These are phyloP conservation scores for Colletotrichum ledebouriae DNA, from an alignment of 2,329 filamentous ascomycete genomes.

Conservation along the genomic window DNA sequence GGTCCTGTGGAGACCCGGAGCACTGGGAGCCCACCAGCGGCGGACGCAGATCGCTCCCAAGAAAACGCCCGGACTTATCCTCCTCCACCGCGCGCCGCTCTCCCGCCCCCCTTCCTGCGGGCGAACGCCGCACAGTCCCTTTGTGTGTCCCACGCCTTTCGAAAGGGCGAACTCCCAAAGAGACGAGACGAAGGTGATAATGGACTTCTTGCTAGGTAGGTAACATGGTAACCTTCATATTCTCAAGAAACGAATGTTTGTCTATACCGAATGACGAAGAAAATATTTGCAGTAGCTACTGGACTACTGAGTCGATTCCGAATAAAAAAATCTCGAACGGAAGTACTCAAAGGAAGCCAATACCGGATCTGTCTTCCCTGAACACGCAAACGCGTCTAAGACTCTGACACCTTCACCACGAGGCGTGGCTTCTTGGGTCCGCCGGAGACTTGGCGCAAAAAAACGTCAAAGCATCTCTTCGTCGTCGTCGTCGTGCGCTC, in stretches of 20 bases:
- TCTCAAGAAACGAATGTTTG: too few species aligned
- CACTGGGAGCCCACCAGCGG: not conserved
- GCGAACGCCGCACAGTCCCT: constrained; percentile 10
- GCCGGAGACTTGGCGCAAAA: not conserved
- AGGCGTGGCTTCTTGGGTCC: constrained; percentile 11
- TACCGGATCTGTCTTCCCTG: too few species aligned
- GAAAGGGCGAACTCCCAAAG: too few species aligned
- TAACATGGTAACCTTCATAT: too few species aligned
- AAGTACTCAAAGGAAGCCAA: too few species aligned
- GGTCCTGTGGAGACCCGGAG: constrained; percentile 1
- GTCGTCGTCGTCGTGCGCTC: not conserved
- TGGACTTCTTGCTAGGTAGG: too few species aligned
- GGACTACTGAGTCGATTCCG: too few species aligned
- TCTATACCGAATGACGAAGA: too few species aligned
- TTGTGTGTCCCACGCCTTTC: too few species aligned
- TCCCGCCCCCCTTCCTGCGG: constrained; percentile 10
- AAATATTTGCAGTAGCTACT: too few species aligned
- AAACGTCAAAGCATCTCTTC: constrained; percentile 12
- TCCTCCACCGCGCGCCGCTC: constrained; percentile 10
- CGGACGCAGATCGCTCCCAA: constrained; percentile 5
- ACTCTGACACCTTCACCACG: constrained; percentile 28
- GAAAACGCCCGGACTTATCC: not conserved
- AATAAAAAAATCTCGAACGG: too few species aligned
- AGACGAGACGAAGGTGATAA: too few species aligned
- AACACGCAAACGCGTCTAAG: not conserved